Base-by-base conservation (phyloP, 768 basidiomycete genomes). In the Termitomyces sp. region DNA sequence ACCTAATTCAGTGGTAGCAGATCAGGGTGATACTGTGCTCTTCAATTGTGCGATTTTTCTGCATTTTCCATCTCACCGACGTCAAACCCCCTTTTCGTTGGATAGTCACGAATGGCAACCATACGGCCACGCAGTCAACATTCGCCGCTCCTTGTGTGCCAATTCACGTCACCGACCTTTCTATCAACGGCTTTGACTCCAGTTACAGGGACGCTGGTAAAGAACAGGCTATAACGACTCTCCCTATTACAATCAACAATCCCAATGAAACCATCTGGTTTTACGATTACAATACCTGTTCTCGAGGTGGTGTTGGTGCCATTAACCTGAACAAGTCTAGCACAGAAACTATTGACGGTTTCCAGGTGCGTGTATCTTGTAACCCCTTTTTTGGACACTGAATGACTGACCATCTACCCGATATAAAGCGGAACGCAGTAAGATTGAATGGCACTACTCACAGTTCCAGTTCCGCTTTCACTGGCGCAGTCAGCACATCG, bases 131-230 rank as follows among this genome's bases (percentile, higher is more conserved):
- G 0, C 80, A 86, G 69, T 83, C 85, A 11, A 76, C 76, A 3
- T 88, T 87, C 65, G 75, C 72, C 13, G 61, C 63, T 7, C 86
- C 85, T 6, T 88, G 86, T 64, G 70, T 79, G 52, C 76, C 78
- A n/a, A 75, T 75, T 2, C 78, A 83, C 65, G 66, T 73, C 13
- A 75, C 79, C 36, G 73, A 84, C 68, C 33, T 58, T 50, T 75
- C 80, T 33, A 71, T 82, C 63, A 85, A 86, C 64, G 83, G 84
- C 9, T 87, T 88, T 69, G 69, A 84, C 72, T 83, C 83, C 11
- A 72, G 72, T 59, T 76, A 81, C 68, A 80, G 82, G 54, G 62
- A 77, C 63, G 76, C 81, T 4, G 74, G 69, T 44, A 81, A 84
- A 64, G 78, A 74, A 50, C 75, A 77, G 9, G 71, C 76, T 20